Percentiles rank a stretch among this genome's conserved stretches.
Conservation (phyloP, 805 yeast genomes). For the Saturnispora galanensis region DNA sequence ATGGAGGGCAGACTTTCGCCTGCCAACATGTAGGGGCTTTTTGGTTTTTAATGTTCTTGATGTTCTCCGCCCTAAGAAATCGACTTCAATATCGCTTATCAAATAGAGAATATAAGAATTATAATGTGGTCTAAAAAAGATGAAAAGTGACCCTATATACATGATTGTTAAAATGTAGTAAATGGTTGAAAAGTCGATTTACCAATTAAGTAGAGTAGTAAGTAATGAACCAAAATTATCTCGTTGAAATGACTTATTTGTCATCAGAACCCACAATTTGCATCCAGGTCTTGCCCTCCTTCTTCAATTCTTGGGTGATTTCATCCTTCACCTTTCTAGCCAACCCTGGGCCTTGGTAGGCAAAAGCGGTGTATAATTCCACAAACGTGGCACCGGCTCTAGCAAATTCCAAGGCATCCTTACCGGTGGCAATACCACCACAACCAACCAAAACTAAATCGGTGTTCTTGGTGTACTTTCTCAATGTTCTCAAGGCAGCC, state of each 20-base stretch:
- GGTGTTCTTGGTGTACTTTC: conserved; percentile 67
- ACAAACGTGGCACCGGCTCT: conserved; percentile 90
- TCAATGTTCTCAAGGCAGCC: conserved; percentile 57
- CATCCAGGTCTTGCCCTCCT: conserved; percentile 77
- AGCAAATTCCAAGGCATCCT: conserved; percentile 86
- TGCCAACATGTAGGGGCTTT: background rate
- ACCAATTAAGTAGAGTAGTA: background rate
- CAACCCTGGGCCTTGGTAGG: conserved; percentile 86
- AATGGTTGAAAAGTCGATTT: too few species aligned
- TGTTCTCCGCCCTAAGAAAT: too few species aligned
- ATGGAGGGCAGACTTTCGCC: too few species aligned
- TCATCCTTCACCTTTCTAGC: conserved; percentile 53
- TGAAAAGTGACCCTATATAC: too few species aligned
- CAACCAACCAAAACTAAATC: conserved; percentile 78
- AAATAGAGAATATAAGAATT: too few species aligned
- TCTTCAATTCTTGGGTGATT: conserved; percentile 46
- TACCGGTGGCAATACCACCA: conserved; percentile 85
- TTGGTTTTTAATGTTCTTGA: too few species aligned
- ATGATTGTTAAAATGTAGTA: too few species aligned
- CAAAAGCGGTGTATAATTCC: conserved; percentile 81
- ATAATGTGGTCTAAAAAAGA: too few species aligned
- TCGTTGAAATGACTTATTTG: conserved; percentile 15
- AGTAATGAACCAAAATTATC: background rate
- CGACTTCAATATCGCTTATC: too few species aligned
- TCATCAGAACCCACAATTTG: conserved; percentile 63